Conservation (phyloP, 495 filamentous ascomycete genomes). For the Penicillium steckii region DNA sequence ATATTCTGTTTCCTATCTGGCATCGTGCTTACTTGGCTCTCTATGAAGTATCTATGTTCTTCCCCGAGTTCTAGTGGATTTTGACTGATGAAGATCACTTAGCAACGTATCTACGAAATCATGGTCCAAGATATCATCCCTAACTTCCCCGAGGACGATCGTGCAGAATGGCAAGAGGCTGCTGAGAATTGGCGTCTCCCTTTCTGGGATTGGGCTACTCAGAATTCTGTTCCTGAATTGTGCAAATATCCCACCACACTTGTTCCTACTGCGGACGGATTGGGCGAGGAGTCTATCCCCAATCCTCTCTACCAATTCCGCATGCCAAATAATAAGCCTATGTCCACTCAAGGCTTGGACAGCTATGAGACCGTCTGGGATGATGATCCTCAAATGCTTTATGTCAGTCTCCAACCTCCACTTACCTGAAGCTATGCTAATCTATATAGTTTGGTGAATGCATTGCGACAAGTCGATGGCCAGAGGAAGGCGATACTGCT, state of each 20-base stretch:
- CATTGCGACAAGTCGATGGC: conserved; percentile 11
- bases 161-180: conserved; percentile 34
- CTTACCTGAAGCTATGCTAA: neutral
- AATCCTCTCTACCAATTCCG: conserved; percentile 29
- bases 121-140: conserved; percentile 27
- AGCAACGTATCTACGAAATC: conserved; percentile 27
- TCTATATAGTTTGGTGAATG: conserved; percentile 5
- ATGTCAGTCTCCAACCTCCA: neutral
- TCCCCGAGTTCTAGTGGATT: conserved; percentile 21
- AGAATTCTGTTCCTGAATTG: conserved; percentile 31
- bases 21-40: conserved; percentile 49
- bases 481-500: conserved; percentile 1
- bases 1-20: conserved; percentile 45
- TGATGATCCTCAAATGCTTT: neutral
- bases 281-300: conserved; percentile 1
- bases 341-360: neutral
- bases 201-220: conserved; percentile 58
- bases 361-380: conserved; percentile 6
- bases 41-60: conserved; percentile 36
- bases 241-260: conserved; percentile 34
- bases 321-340: conserved; percentile 11
- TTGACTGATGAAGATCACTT: neutral
- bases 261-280: conserved; percentile 29
- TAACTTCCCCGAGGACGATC: conserved; percentile 20
- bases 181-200: conserved; percentile 50